Base-by-base conservation (phyloP, 306 rosid species). In the Acacia acuminata region DNA sequence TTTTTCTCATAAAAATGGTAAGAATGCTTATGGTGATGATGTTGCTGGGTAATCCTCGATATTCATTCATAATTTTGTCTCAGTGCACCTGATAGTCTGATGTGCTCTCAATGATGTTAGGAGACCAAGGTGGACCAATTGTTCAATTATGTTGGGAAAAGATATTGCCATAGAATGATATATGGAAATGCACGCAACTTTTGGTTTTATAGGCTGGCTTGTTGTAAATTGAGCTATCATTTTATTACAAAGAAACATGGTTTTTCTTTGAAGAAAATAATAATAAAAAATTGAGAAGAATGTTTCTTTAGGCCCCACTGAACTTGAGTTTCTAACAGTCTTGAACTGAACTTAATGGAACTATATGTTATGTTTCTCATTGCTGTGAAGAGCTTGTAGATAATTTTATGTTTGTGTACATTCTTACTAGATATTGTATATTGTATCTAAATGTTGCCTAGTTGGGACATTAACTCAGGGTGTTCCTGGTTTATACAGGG, bases 401-500 rank as follows among this genome's bases (percentile, higher is more conserved):
- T 72, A 72, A 32, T 45, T 71, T 73, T 73, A 45, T 34, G 15
- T 36, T 67, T 69, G 4, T 40, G 73, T 40, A 20, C 43, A 34
- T 34, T 34, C 71, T 66, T 66, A 24, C 71, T 17, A 34, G 44
- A 66, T 17, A 67, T 17, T 67, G 42, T 38, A 48, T 14, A 48
- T 48, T 48, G 40, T 20, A 10, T 70, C 53, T 70, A 43, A 68
- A 68, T 70, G 36, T 70, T 70, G 8, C 53, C 20, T 40, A 69
- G 51, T 69, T 69, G 51, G 42, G 74, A 69, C 24, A 19, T 40
- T 11, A 69, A 42, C 32, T 40, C n/a, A 16, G 25, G 30, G 17
- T 19, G 25, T 69, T 9, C 58, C 82, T 81, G 43, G 27, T 43
- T 76, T 79, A 47, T 63, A 15, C 82, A 91, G 95, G 93, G 90